These are phyloP conservation scores for Talaromyces thailandensis DNA, from an alignment of 495 filamentous ascomycete species.

Conservation along the genomic window DNA sequence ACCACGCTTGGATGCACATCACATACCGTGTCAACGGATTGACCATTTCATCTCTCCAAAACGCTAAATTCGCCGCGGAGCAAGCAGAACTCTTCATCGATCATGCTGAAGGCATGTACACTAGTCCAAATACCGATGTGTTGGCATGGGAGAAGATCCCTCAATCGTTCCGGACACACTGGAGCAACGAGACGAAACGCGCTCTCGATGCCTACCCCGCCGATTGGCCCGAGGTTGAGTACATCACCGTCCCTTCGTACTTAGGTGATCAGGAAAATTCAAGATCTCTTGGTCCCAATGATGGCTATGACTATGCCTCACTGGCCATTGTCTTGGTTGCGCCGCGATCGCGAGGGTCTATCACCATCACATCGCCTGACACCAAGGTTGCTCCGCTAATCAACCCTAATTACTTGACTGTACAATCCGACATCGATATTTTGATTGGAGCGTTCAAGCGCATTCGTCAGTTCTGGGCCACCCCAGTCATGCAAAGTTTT, in stretches of 20 bases:
- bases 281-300: background rate
- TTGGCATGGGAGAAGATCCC: conserved; percentile 39
- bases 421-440: conserved; percentile 33
- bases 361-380: conserved; percentile 35
- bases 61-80: too few relatives aligned
- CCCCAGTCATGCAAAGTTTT: conserved; percentile 13
- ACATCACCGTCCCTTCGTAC: conserved; percentile 16
- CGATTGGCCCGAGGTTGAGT: conserved; percentile 51
- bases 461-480: conserved; percentile 20
- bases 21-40: conserved; percentile 15
- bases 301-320: background rate
- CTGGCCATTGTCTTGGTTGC: conserved; percentile 11
- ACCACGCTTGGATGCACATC: conserved; percentile 26
- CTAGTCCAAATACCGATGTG: conserved; percentile 19
- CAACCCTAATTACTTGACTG: conserved; percentile 34
- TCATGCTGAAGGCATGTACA: conserved; percentile 15
- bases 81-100: background rate
- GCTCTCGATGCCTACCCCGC: conserved; percentile 25
- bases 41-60: conserved; percentile 11
- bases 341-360: conserved; percentile 42
- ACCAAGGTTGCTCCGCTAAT: conserved; percentile 41
- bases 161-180: conserved; percentile 6
- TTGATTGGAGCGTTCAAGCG: conserved; percentile 37
- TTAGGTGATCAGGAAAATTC: background rate
- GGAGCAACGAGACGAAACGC: conserved; percentile 3